These are phyloP conservation scores for Russula olivacea DNA, from an alignment of 768 basidiomycete genomes.

Conservation along the genomic window DNA sequence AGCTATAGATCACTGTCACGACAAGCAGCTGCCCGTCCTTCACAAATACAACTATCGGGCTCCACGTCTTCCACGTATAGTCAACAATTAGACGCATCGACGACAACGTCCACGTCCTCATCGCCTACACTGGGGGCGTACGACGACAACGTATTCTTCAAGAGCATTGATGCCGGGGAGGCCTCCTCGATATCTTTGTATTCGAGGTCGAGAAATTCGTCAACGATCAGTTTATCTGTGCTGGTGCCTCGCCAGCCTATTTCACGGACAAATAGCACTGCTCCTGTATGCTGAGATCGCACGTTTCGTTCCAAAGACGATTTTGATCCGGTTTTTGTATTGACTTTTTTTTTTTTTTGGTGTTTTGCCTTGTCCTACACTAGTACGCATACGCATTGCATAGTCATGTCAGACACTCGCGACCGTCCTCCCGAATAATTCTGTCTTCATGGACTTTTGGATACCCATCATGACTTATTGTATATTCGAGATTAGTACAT, in stretches of 20 bases:
- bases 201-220: slow-evolving; percentile 61
- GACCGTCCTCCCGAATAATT: neutral
- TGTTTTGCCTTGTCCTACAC: neutral
- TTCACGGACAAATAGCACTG: slow-evolving; percentile 34
- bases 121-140: slow-evolving; percentile 21
- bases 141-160: slow-evolving; percentile 18
- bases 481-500: slow-evolving; percentile 4
- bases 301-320: neutral
- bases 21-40: slow-evolving; percentile 26
- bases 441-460: neutral
- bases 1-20: slow-evolving; percentile 24
- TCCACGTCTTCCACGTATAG: slow-evolving; percentile 23
- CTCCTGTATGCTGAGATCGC: slow-evolving; percentile 18
- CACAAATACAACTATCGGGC: slow-evolving; percentile 27
- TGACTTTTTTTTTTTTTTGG: neutral
- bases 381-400: neutral
- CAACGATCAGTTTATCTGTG: slow-evolving; percentile 56
- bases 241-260: slow-evolving; percentile 44
- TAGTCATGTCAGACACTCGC: slow-evolving; percentile 1
- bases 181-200: slow-evolving; percentile 33
- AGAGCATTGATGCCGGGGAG: slow-evolving; percentile 16
- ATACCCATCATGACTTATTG: slow-evolving; percentile 18
- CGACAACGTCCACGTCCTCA: slow-evolving; percentile 14
- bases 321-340: neutral
- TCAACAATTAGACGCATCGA: slow-evolving; percentile 17